phyloP scores from a whole-genome alignment of 1,139 yeast species.

The Kluyveromyces sp. region DNA sequence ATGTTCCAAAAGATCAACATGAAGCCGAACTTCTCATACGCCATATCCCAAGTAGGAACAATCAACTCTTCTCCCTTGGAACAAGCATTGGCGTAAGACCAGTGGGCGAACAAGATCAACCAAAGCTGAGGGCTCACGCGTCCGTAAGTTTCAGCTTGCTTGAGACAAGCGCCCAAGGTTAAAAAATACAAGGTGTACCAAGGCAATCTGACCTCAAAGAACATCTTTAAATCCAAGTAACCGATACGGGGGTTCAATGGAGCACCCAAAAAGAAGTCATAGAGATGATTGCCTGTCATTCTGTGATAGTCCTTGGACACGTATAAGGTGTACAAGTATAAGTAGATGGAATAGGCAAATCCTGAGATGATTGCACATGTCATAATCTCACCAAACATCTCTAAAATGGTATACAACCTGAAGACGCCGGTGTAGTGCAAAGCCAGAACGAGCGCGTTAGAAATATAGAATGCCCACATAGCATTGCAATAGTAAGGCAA shows the following conservation, averaged over 20 bases:
- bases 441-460: constrained; percentile 49
- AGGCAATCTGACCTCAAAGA: constrained; percentile 93
- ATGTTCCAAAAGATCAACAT: constrained; percentile 98
- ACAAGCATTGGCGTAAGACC: constrained; percentile 94
- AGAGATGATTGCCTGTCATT: constrained; percentile 84
- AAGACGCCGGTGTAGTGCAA: constrained; percentile 72
- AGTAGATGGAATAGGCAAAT: constrained; percentile 49
- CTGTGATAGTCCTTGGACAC: constrained; percentile 72
- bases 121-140: constrained; percentile 68
- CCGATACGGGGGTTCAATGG: constrained; percentile 95
- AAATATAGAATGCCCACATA: constrained; percentile 69
- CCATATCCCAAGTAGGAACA: constrained; percentile 99
- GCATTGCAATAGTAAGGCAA: constrained; percentile 94
- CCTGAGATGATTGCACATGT: constrained; percentile 82
- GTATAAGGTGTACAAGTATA: constrained; percentile 58
- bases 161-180: constrained; percentile 64
- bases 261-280: constrained; percentile 95
- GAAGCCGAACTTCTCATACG: constrained; percentile 96
- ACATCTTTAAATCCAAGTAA: constrained; percentile 87
- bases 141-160: constrained; percentile 79
- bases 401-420: constrained; percentile 66
- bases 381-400: constrained; percentile 86
- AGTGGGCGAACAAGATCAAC: constrained; percentile 74
- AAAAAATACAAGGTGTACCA: constrained; percentile 88
- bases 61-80: constrained; percentile 96